Percentiles rank a stretch among this genome's conserved stretches.
Conservation (phyloP, 176 grass and related monocot species). For the Eleusine indica region DNA sequence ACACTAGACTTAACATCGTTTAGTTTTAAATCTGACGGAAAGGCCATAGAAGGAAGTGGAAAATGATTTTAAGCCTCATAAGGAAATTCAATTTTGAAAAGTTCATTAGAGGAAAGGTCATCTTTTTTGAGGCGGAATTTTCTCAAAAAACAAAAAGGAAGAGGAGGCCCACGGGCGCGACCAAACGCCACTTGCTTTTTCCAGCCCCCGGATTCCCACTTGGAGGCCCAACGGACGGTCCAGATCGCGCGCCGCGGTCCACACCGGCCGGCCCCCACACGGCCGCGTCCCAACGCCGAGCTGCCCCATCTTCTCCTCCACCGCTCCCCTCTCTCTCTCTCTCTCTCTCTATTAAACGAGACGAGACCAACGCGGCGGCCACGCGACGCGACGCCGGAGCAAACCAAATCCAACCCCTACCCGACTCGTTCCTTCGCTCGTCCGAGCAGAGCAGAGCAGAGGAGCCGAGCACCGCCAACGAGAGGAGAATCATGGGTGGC, state of each 20-base stretch:
- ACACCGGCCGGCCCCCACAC: background rate
- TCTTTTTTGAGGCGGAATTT: too few relatives aligned
- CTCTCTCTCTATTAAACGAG: background rate
- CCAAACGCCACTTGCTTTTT: background rate
- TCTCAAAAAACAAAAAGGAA: background rate
- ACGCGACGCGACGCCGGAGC: background rate
- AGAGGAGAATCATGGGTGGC: slow-evolving; percentile 65
- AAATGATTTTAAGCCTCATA: too few relatives aligned
- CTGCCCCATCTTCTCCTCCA: background rate
- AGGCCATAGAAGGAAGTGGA: too few relatives aligned
- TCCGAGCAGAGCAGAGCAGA: background rate
- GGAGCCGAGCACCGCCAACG: background rate
- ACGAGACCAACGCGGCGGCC: background rate
- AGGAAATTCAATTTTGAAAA: too few relatives aligned
- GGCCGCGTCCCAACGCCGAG: background rate
- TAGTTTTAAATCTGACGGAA: too few relatives aligned
- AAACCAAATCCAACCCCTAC: background rate
- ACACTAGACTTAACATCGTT: too few relatives aligned
- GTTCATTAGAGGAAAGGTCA: too few relatives aligned
- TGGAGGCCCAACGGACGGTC: background rate
- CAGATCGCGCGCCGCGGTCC: background rate
- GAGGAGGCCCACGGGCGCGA: background rate
- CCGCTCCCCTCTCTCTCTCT: background rate
- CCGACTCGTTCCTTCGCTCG: background rate
- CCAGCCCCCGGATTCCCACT: background rate